Evolutionary conservation across 2,329 filamentous ascomycete genomes (phyloP), one percentile per base, ranked within the genome.

Genomic region (Monosporascus sp.): DNA sequence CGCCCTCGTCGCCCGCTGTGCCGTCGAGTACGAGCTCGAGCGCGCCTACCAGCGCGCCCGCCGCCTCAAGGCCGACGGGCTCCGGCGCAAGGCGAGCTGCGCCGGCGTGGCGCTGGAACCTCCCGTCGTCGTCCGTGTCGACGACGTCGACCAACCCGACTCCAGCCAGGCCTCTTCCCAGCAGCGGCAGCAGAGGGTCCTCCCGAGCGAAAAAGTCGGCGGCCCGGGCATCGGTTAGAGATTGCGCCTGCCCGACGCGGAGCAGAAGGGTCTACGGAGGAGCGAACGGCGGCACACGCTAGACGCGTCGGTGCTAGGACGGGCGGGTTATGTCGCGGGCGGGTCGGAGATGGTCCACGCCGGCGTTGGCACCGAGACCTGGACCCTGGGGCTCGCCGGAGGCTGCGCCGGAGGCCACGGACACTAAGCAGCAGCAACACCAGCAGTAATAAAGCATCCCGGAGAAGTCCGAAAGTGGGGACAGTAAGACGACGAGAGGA

Each of bases 1-100:
- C 35, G 90, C 91, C 15, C 71, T 97, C 56, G 87, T 87, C 61
- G 85, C 96, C 6, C 77, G 93, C 6, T 94, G 90, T 68, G 87
- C 86, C 5, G 81, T 97, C 7, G 93, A 97, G 69, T 87, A 91
- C 52, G 91, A 96, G 66, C 76, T 97, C 11, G 92, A 97, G 68
- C 77, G 85, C 47, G 88, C 89, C 0, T 97, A 96, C 68, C 89
- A 95, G 69, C 75, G 87, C 53, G 87, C 93, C 0, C 77, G 90
- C 55, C 80, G 86, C 56, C 68, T 81, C 31, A 82, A 81, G 63
- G 79, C 79, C 1, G 76, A 76, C 0, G 77, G 74, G 4, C 60
- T 80, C 45, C 69, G 76, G 53, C 68, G 77, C 44, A 80, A 77
- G 61, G 61, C 62, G n/a, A 72, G 68, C 49, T 60, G 61, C 6